Evolutionary conservation across 805 yeast genomes (phyloP), one percentile per base, ranked within the genome.

Genomic region (Candida germanica): DNA sequence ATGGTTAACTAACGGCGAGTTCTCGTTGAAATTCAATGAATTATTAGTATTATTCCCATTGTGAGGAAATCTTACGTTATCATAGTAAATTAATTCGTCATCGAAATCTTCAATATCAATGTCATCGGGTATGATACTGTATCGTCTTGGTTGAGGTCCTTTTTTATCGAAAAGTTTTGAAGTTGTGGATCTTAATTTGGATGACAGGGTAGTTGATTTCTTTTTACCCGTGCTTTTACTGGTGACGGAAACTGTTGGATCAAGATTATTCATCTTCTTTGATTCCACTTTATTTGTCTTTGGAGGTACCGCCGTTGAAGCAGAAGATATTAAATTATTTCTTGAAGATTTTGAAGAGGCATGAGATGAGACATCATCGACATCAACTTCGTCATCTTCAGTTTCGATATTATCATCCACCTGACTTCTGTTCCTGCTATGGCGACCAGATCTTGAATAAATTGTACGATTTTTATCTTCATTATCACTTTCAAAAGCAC

Each of bases 121-220:
- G 51, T 79, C 79, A 49, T 79, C 83, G 0, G 83, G 83, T 2
- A 79, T 74, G 14, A 83, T 85, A 14, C 88, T 80, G 49, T 83
- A 83, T 22, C 88, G 63, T 50, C 89, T 68, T 5, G 87, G 77
- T 31, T 80, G 83, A 0, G 82, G 76, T 1, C 87, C 88, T 47
- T 77, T 81, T 9, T 77, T 73, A 48, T 83, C 91, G 56, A 84
- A 83, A 5, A 83, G 59, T 43, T 80, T 80, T 1, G 88, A 81
- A 0, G 88, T 80, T 1, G 87, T 82, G 2, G 88, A 77, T 26
- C 84, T 57, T 29, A 79, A 59, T 34, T 71, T 77, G 1, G 71
- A 64, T 1, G 66, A 58, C 0, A 69, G 46, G 2, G 58, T 54
- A 5, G 66, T 54, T 33, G 55, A 54, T 36, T 49, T 51, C 24